Evolutionary conservation across 352 stramenopile species (phyloP), one percentile per base, ranked within the genome.

Genomic region (Pythium oligandrum): DNA sequence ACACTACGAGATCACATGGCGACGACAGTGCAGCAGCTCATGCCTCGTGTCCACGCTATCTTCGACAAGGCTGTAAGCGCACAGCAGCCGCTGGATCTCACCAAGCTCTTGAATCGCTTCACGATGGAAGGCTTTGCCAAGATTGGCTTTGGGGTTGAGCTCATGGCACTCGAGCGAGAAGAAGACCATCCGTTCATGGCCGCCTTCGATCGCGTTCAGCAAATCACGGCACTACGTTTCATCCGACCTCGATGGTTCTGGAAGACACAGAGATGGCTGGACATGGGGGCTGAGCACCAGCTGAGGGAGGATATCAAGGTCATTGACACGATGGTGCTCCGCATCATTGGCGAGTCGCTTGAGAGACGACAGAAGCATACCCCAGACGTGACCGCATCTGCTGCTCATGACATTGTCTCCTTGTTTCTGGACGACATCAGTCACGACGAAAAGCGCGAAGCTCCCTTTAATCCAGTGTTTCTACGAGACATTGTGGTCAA

Each of bases 401-500:
- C 36, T 12, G 10, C 45, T 17, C 10, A 6, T 35, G 57, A 63
- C 40, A 63, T 65, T 33, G 58, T 65, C 1, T 59, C 58, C 5
- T 52, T 65, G 11, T 65, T 65, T 32, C 40, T 65, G 0, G 58
- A 60, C 37, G 46, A 60, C 34, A 39, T 65, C 9, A 57, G 53
- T 37, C 12, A 61, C 42, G 42, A 65, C 36, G 35, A 44, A 2
- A 59, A 64, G 44, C 45, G 51, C 2, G n/a, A 40, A 0, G 45
- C 50, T 3, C 37, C 47, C 11, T 64, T 68, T 40, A 52, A 64
- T 38, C 61, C 61, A 5, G 44, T 53, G 8, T 73, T 69, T 51
- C 48, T 85, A 2, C 66, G 70, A 4, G 68, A 85, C 52, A 68
- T 86, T 35, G 63, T 84, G 4, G 67, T 86, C 35, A 80, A 71